Evolutionary conservation across 1,284 basidiomycete species (phyloP).

Genomic region (Ceratobasidium papillatum): DNA sequence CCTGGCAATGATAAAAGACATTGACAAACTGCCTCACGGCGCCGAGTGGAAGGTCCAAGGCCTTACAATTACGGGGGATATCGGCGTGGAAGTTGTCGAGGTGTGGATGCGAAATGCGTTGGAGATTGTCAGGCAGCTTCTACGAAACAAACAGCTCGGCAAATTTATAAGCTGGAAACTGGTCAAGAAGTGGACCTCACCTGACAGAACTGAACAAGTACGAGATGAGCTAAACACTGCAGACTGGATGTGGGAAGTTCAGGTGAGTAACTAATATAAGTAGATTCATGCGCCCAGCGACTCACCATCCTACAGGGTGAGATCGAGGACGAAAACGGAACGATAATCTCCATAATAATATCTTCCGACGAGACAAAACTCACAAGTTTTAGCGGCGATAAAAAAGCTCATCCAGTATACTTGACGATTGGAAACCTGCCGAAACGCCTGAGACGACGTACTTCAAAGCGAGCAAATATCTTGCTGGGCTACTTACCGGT

Average conservation of each 20-base stretch:
- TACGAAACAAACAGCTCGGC: slow-evolving; percentile 36
- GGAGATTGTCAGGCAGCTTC: slow-evolving; percentile 52
- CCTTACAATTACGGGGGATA: slow-evolving; percentile 42
- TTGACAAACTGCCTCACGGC: slow-evolving; percentile 1
- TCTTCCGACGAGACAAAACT: slow-evolving; percentile 41
- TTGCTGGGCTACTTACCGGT: slow-evolving; percentile 39
- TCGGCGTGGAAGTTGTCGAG: slow-evolving; percentile 47
- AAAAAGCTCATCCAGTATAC: no score
- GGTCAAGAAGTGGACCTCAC: not conserved
- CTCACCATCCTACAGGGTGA: no score
- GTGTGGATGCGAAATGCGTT: slow-evolving; percentile 48
- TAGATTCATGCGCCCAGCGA: no score
- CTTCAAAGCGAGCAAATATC: slow-evolving; percentile 15
- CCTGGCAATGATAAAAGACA: not conserved
- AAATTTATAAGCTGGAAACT: not conserved
- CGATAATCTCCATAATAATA: slow-evolving; percentile 29
- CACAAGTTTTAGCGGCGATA: slow-evolving; percentile 34
- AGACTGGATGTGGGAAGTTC: slow-evolving; percentile 33
- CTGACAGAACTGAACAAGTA: not conserved
- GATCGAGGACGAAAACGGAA: no score
- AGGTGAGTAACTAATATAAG: no score
- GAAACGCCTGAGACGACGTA: slow-evolving; percentile 27
- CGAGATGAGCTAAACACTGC: slow-evolving; percentile 35
- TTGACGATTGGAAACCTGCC: slow-evolving; percentile 42
- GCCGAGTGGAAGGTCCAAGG: not conserved